These are phyloP conservation scores for Neospora caninum DNA, from an alignment of 169 alveolate species.

Conservation along the genomic window DNA sequence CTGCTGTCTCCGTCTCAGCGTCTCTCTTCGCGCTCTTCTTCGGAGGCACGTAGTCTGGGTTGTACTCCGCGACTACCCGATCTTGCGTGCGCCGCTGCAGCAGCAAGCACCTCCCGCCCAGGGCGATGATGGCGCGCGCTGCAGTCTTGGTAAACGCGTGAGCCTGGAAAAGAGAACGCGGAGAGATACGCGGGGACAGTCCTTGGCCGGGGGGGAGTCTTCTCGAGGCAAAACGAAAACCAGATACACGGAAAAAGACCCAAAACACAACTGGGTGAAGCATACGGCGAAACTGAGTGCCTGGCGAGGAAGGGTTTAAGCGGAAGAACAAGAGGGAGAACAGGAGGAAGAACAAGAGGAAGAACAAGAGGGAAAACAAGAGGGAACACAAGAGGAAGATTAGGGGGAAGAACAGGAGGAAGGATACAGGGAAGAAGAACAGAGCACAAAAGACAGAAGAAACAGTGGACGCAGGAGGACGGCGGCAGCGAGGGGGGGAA, in stretches of 20 bases:
- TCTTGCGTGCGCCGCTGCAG: constrained; percentile 56
- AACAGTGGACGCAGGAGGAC: background rate
- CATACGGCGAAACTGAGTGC: too few species aligned
- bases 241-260: background rate
- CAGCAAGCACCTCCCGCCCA: constrained; percentile 61
- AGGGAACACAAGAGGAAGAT: background rate
- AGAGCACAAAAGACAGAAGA: background rate
- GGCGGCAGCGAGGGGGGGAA: background rate
- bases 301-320: background rate
- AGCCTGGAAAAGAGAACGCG: constrained; percentile 40
- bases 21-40: background rate
- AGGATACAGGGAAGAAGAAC: background rate
- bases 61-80: constrained; percentile 51
- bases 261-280: background rate
- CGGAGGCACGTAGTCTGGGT: constrained; percentile 33
- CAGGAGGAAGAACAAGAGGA: background rate
- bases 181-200: background rate
- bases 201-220: background rate
- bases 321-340: background rate
- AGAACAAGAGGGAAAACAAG: background rate
- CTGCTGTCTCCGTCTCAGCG: background rate
- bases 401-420: background rate
- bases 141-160: constrained; percentile 58
- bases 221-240: background rate
- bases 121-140: constrained; percentile 57